Conservation (phyloP, 2,329 filamentous ascomycete genomes). For the Trichoderma polysporum region DNA sequence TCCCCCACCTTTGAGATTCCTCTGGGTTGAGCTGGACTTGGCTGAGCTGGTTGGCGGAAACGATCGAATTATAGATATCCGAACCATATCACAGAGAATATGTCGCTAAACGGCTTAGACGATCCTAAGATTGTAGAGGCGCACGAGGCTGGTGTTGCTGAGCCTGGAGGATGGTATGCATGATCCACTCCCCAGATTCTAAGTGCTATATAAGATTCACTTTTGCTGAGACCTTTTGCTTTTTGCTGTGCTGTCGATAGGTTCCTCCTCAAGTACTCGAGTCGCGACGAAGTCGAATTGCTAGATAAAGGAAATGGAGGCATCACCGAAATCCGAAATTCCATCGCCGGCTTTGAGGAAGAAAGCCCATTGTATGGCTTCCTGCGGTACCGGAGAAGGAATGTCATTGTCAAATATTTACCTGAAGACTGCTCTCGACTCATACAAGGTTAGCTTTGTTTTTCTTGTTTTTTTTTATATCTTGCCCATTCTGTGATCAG, state of each 20-base stretch:
- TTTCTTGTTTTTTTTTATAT: neutral
- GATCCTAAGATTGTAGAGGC: conserved; percentile 77
- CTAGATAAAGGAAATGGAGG: conserved; percentile 76
- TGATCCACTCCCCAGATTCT: neutral
- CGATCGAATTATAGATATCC: neutral
- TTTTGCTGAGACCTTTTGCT: conserved; percentile 25
- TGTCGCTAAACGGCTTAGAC: conserved; percentile 97
- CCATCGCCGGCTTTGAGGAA: conserved; percentile 77
- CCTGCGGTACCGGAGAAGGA: conserved; percentile 83
- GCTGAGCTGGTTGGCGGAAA: conserved; percentile 8
- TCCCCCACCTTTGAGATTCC: neutral
- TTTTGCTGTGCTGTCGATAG: conserved; percentile 47
- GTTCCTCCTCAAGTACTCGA: conserved; percentile 91
- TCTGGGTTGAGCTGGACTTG: conserved; percentile 15
- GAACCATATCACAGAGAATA: conserved; percentile 38
- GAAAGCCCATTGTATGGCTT: conserved; percentile 89
- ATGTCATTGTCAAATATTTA: conserved; percentile 88
- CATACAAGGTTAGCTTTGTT: conserved; percentile 78
- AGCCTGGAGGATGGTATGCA: conserved; percentile 90
- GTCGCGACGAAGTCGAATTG: conserved; percentile 83
- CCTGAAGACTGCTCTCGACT: conserved; percentile 88
- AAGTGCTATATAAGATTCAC: neutral
- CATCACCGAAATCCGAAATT: conserved; percentile 76
- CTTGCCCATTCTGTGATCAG: neutral
- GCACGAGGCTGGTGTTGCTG: conserved; percentile 73